Percentiles rank a stretch among this genome's conserved stretches.
These are phyloP conservation scores for Castanospermum australe DNA, from an alignment of 306 rosid genomes.

Conservation along the genomic window DNA sequence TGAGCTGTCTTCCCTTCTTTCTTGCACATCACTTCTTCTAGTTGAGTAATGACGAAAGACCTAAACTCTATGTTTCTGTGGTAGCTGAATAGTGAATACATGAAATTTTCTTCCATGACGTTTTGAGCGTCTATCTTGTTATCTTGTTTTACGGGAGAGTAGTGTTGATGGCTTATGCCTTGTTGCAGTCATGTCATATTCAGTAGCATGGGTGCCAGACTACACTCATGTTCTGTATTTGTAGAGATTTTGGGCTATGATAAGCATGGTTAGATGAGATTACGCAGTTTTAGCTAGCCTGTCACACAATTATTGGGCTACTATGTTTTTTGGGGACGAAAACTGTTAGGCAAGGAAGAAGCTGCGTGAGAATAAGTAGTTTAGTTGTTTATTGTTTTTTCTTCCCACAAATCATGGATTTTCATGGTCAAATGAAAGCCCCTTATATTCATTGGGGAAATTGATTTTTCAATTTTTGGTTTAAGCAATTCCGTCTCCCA, in stretches of 20 bases:
- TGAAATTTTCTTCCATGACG: not conserved
- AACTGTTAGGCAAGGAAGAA: conserved; percentile 18
- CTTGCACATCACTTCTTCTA: conserved; percentile 64
- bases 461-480: not conserved
- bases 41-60: conserved; percentile 49
- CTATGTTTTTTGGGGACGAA: not conserved
- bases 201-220: not conserved
- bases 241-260: conserved; percentile 18
- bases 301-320: conserved; percentile 13
- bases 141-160: not conserved
- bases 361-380: not conserved
- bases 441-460: not conserved
- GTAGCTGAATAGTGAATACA: not conserved
- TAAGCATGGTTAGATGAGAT: not conserved
- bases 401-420: not conserved
- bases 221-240: conserved; percentile 1
- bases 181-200: not conserved
- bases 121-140: not conserved
- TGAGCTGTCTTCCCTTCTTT: conserved; percentile 66
- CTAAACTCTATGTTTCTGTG: not conserved
- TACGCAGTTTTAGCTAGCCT: conserved; percentile 1
- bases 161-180: not conserved
- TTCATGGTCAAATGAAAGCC: not conserved
- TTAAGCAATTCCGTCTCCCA: not conserved
- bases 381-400: not conserved